Evolutionary conservation across 805 yeast species (phyloP).

Genomic region (Monosporozyma servazzii): DNA sequence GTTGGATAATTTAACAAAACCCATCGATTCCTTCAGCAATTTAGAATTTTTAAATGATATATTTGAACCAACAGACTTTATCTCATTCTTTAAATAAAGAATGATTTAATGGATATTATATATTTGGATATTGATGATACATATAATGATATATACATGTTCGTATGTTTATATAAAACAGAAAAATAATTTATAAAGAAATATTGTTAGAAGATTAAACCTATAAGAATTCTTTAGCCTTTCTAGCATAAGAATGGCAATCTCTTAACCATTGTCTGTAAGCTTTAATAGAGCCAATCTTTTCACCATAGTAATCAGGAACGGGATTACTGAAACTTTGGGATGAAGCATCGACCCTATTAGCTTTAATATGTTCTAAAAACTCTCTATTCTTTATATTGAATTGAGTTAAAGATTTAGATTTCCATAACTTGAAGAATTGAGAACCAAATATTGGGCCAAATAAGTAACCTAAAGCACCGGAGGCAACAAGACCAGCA

Average conservation of each 20-base stretch:
- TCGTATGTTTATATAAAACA: not conserved
- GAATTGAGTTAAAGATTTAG: slow-evolving; percentile 38
- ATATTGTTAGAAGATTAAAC: slow-evolving; percentile 6
- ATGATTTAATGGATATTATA: not conserved
- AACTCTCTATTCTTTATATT: slow-evolving; percentile 62
- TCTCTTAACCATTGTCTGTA: slow-evolving; percentile 96
- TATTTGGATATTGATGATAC: not conserved
- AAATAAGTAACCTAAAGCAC: slow-evolving; percentile 65
- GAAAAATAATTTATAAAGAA: not conserved
- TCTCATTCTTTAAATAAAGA: slow-evolving; percentile 14
- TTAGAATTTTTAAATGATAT: slow-evolving; percentile 17
- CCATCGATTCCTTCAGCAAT: slow-evolving; percentile 8
- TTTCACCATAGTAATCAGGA: slow-evolving; percentile 98
- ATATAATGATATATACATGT: not conserved
- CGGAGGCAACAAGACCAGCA: slow-evolving; percentile 63
- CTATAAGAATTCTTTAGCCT: slow-evolving; percentile 62
- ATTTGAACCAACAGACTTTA: slow-evolving; percentile 24
- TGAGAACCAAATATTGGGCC: slow-evolving; percentile 79
- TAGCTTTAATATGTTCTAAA: slow-evolving; percentile 58
- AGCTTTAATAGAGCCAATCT: slow-evolving; percentile 73
- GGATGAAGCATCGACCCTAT: slow-evolving; percentile 86
- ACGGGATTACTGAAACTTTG: slow-evolving; percentile 91
- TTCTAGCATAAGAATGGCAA: slow-evolving; percentile 81
- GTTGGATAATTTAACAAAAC: slow-evolving; percentile 3
- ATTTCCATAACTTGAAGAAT: slow-evolving; percentile 50